A percentile compares a stretch with the other conserved stretches of the same genome.
Evolutionary conservation across 805 yeast genomes (phyloP).

Genomic region (Groenewaldozyma salmanticensis): DNA sequence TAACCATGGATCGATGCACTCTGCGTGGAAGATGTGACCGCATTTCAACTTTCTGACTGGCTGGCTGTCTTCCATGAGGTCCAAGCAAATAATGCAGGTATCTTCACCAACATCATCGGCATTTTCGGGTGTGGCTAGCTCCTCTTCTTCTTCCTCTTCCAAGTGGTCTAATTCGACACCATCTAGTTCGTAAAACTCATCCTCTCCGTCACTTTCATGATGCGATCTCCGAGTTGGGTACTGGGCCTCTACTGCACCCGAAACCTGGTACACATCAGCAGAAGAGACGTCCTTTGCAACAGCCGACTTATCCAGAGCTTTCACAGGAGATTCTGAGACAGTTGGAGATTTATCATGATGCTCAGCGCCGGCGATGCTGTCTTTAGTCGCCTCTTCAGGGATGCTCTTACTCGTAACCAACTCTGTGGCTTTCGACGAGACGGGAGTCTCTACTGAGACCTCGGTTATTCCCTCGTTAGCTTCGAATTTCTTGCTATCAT

Average conservation of each 20-base stretch:
- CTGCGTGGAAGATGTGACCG: conserved; percentile 73
- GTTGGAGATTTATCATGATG: no score
- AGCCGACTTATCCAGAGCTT: background rate
- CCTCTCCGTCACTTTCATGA: background rate
- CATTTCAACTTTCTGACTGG: conserved; percentile 64
- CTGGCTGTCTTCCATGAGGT: conserved; percentile 50
- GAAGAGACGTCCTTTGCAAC: background rate
- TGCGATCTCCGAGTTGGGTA: background rate
- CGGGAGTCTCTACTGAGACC: background rate
- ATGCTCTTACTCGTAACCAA: background rate
- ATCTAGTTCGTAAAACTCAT: no score
- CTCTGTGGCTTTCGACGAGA: background rate
- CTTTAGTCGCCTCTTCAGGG: background rate
- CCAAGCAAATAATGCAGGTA: conserved; percentile 69
- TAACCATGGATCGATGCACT: conserved; percentile 78
- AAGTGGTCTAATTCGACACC: background rate
- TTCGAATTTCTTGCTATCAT: background rate
- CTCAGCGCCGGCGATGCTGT: no score
- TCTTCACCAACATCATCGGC: conserved; percentile 30
- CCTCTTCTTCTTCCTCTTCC: conserved; percentile 4
- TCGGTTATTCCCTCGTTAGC: background rate
- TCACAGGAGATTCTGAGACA: no score
- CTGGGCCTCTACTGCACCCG: background rate
- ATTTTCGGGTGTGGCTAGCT: background rate
- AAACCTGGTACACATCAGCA: conserved; percentile 3